phyloP scores from a whole-genome alignment of 345 rosid genomes.

The Dipteronia sinensis region DNA sequence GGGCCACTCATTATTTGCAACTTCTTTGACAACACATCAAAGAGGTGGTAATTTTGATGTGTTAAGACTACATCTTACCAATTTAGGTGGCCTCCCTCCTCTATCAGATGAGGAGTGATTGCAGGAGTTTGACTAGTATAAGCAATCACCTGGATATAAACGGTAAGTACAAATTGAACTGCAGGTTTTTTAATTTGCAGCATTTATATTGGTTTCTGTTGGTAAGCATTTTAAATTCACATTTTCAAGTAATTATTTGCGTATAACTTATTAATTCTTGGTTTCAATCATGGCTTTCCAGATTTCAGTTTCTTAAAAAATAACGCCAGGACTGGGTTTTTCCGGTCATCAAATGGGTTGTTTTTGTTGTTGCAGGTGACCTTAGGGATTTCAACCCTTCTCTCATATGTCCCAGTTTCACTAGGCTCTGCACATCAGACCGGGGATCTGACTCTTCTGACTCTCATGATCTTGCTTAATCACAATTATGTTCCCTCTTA shows the following conservation, averaged over 20 bases:
- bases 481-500: slow-evolving; percentile 35
- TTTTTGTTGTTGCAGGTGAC: slow-evolving; percentile 53
- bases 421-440: slow-evolving; percentile 90
- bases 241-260: slow-evolving; percentile 61
- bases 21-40: too few relatives aligned
- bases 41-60: slow-evolving; percentile 50
- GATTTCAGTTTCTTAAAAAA: neutral
- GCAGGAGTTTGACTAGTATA: slow-evolving; percentile 82
- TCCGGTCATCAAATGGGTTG: neutral
- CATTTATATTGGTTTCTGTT: slow-evolving; percentile 4
- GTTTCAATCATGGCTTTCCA: neutral
- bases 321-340: neutral
- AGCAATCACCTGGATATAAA: slow-evolving; percentile 84
- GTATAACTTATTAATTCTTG: neutral
- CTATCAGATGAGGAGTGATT: slow-evolving; percentile 78
- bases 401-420: slow-evolving; percentile 83
- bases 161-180: slow-evolving; percentile 39
- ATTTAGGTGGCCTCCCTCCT: slow-evolving; percentile 71
- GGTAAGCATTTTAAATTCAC: slow-evolving; percentile 7
- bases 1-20: too few relatives aligned
- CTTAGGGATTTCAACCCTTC: slow-evolving; percentile 81
- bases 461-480: slow-evolving; percentile 73
- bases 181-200: neutral
- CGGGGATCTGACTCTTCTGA: slow-evolving; percentile 80
- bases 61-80: too few relatives aligned